Percentiles rank a stretch among this genome's conserved stretches.
Evolutionary conservation across 805 yeast genomes (phyloP).

Genomic region (Pichia occidentalis): DNA sequence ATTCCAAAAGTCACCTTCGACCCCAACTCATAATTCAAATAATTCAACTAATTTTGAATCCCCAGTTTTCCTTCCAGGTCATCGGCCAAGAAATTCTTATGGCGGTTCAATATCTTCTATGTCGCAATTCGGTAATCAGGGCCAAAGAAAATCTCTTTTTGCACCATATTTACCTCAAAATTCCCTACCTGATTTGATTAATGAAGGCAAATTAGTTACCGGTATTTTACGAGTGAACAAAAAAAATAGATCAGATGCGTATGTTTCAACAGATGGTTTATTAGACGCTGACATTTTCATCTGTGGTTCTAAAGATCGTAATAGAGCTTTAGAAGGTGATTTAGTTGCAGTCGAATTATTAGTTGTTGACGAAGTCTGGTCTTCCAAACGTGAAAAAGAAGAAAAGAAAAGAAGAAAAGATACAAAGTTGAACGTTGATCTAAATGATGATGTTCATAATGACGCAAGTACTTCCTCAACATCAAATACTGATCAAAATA

Average conservation of each 20-base stretch:
- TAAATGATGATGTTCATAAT: constrained; percentile 67
- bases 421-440: constrained; percentile 29
- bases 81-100: constrained; percentile 62
- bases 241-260: constrained; percentile 95
- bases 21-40: constrained; percentile 17
- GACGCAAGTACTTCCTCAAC: constrained; percentile 59
- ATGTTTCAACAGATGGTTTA: constrained; percentile 94
- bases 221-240: constrained; percentile 92
- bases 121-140: constrained; percentile 31
- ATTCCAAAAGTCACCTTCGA: constrained; percentile 12
- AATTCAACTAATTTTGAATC: constrained; percentile 17
- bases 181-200: constrained; percentile 79
- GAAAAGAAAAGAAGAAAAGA: constrained; percentile 81
- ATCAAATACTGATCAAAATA: neutral
- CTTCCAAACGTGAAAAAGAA: constrained; percentile 90
- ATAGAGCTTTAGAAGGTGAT: constrained; percentile 95
- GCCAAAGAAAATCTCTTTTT: constrained; percentile 70
- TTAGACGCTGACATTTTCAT: constrained; percentile 95
- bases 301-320: constrained; percentile 97
- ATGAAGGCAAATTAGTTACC: constrained; percentile 86
- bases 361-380: constrained; percentile 97
- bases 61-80: constrained; percentile 57
- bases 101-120: constrained; percentile 56
- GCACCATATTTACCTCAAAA: constrained; percentile 96
- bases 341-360: constrained; percentile 91